A percentile compares a stretch with the other conserved stretches of the same genome.
Evolutionary conservation across 768 basidiomycete species (phyloP).

Genomic region (Lactifluus echinatus): DNA sequence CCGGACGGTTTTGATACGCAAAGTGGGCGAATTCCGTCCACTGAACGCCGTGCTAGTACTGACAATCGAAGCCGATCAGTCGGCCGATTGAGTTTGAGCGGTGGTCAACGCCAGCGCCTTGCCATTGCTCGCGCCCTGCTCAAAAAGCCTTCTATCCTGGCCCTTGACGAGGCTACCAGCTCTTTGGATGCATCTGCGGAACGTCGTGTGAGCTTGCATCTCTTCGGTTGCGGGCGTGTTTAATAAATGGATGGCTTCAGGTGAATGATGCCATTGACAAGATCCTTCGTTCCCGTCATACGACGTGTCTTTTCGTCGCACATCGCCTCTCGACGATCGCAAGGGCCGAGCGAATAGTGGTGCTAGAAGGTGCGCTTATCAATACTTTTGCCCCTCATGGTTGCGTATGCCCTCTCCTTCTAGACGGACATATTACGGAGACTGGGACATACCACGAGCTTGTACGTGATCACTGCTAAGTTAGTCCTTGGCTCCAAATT

Average conservation of each 20-base stretch:
- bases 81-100: constrained; percentile 59
- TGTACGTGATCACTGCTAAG: constrained; percentile 29
- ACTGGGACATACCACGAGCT: constrained; percentile 74
- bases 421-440: constrained; percentile 74
- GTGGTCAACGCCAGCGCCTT: constrained; percentile 73
- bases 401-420: background rate
- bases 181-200: constrained; percentile 86
- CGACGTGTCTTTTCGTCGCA: constrained; percentile 84
- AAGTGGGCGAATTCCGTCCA: constrained; percentile 49
- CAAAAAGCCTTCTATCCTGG: constrained; percentile 80
- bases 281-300: constrained; percentile 68
- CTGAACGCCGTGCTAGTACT: background rate
- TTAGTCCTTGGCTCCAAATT: background rate
- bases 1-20: constrained; percentile 90
- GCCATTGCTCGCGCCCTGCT: constrained; percentile 83
- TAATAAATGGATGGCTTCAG: constrained; percentile 25
- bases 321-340: constrained; percentile 88
- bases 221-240: background rate
- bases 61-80: constrained; percentile 33
- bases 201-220: constrained; percentile 44
- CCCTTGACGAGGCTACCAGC: constrained; percentile 85
- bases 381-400: background rate
- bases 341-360: constrained; percentile 81
- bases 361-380: constrained; percentile 61
- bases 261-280: constrained; percentile 89